Conservation (phyloP, 2,329 filamentous ascomycete species). For the Niveomyces coronatus region DNA sequence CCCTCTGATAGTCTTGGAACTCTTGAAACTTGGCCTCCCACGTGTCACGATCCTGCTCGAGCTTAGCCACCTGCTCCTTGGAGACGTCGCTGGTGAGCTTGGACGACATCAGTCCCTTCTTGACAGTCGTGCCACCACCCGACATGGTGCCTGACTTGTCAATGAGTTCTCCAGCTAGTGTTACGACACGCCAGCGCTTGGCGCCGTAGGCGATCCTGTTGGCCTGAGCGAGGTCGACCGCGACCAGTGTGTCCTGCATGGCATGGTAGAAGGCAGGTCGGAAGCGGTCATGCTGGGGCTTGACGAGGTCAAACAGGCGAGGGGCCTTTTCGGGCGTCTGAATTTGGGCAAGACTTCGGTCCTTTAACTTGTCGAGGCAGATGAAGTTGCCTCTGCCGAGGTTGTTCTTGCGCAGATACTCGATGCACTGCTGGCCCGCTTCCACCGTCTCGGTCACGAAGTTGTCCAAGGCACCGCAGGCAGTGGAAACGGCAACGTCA, state of each 20-base stretch:
- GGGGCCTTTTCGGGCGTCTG: conserved; percentile 88
- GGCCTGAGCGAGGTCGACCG: conserved; percentile 85
- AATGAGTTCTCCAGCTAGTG: conserved; percentile 87
- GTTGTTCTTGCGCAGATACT: conserved; percentile 94
- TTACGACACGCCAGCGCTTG: conserved; percentile 91
- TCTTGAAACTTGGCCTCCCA: conserved; percentile 74
- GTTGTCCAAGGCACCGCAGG: conserved; percentile 83
- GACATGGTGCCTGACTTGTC: conserved; percentile 99
- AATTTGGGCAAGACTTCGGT: conserved; percentile 67
- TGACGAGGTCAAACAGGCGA: conserved; percentile 85
- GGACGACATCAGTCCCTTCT: conserved; percentile 91
- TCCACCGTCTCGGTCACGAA: conserved; percentile 96
- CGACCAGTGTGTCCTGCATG: conserved; percentile 89
- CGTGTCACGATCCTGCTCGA: conserved; percentile 77
- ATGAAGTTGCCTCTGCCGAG: conserved; percentile 96
- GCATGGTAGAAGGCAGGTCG: conserved; percentile 89
- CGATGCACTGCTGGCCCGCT: conserved; percentile 94
- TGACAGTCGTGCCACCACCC: conserved; percentile 83
- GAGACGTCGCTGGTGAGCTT: conserved; percentile 81
- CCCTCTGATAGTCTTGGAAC: conserved; percentile 75
- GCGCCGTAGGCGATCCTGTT: conserved; percentile 95
- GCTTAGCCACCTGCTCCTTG: conserved; percentile 78
- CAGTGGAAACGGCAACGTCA: conserved; percentile 96
- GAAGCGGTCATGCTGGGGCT: conserved; percentile 79
- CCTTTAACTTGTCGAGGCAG: conserved; percentile 76